Base-by-base conservation (phyloP, 2,329 filamentous ascomycete species). In the Alternaria burnsii region DNA sequence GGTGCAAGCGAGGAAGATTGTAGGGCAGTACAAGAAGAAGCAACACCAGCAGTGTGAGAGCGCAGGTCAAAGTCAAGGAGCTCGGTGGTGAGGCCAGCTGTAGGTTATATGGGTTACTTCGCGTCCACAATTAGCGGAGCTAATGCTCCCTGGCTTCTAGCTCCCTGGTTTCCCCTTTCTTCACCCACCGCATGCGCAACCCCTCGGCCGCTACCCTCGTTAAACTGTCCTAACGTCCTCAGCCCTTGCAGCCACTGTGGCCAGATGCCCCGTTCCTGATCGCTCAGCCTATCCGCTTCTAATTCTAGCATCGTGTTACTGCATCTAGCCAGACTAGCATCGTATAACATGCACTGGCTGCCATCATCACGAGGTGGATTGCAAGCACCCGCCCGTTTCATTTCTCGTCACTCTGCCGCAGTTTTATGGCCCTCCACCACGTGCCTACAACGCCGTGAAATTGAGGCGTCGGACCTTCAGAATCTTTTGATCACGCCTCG, bases 391-490 rank as follows among this genome's bases (percentile, higher is more conserved):
- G 40, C 30, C 22, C 30, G 9, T 52, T 22, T 52, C 20, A 16
- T 14, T 20, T 63, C 55, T 62, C 50, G 63, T 73, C 69, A 70
- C 68, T 64, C 68, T 67, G 61, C 58, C 48, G 54, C 54, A 50
- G 16, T 54, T 59, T 22, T 22, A 28, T 52, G 51, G 52, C 34
- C 51, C 53, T n/a, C 56, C 65, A n/a, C 73, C 74, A 75, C 74
- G 75, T 74, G 75, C 73, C 72, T 22, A 66, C 63, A 63, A 48
- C 48, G 50, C 48, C 58, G 58, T 62, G 69, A 71, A 70, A 72
- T 72, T 66, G 66, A 61, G 61, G 67, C 62, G 62, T 65, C 67
- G 60, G 58, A 68, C 34, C 34, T 10, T 66, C 68, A 67, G 59
- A 70, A 54, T 72, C 62, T 66, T 65, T 63, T 56, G 53, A 68